phyloP scores from a whole-genome alignment of 2,329 filamentous ascomycete species.

The Lachnellula cervina region DNA sequence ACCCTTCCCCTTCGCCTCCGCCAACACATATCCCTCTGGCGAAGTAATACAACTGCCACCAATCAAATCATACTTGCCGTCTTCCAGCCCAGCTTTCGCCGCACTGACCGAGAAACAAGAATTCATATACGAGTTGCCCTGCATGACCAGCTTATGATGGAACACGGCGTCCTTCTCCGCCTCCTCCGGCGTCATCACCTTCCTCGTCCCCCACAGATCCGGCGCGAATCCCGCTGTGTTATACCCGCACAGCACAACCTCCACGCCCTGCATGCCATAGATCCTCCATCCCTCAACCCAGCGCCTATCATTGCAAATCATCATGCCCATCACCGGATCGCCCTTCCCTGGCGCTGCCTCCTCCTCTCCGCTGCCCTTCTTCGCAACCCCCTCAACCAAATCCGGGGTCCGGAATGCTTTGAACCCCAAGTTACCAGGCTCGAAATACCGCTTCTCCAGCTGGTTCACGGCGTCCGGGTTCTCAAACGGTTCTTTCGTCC shows the following conservation, averaged over 20 bases:
- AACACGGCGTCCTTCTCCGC: slow-evolving; percentile 45
- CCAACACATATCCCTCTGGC: slow-evolving; percentile 46
- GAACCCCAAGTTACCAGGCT: slow-evolving; percentile 48
- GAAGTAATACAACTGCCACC: slow-evolving; percentile 44
- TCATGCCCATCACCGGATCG: slow-evolving; percentile 49
- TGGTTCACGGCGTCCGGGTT: slow-evolving; percentile 46
- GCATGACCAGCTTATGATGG: slow-evolving; percentile 48
- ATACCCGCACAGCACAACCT: slow-evolving; percentile 45
- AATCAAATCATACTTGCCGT: slow-evolving; percentile 46
- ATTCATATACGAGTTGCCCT: slow-evolving; percentile 49
- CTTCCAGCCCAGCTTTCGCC: slow-evolving; percentile 46
- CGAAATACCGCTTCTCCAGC: slow-evolving; percentile 52
- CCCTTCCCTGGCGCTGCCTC: slow-evolving; percentile 31
- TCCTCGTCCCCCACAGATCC: slow-evolving; percentile 39
- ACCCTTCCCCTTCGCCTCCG: slow-evolving; percentile 41
- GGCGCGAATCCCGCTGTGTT: slow-evolving; percentile 47
- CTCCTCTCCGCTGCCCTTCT: slow-evolving; percentile 28
- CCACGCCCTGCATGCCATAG: slow-evolving; percentile 47
- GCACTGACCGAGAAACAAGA: slow-evolving; percentile 46
- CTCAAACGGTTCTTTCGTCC: slow-evolving; percentile 45
- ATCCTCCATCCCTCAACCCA: slow-evolving; percentile 50
- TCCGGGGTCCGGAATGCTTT: slow-evolving; percentile 47
- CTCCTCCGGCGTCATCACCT: slow-evolving; percentile 38
- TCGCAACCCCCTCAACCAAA: slow-evolving; percentile 36
- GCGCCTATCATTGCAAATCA: slow-evolving; percentile 51